These are phyloP conservation scores for Lodderomyces parapsilosis DNA, from an alignment of 1,139 yeast species.

Conservation along the genomic window DNA sequence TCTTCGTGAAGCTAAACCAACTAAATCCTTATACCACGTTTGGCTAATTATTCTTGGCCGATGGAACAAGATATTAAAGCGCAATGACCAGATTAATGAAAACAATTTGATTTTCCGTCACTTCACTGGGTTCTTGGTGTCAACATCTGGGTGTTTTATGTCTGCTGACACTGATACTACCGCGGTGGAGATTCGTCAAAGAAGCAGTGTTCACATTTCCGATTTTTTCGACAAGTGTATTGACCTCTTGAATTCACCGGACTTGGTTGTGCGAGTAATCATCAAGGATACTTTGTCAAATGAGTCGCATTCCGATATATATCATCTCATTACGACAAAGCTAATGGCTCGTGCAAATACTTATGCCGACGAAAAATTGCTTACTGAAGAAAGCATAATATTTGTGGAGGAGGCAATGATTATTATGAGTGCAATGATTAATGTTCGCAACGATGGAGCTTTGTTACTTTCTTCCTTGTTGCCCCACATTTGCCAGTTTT, in stretches of 20 bases:
- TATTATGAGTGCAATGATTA: constrained; percentile 38
- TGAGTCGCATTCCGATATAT: constrained; percentile 48
- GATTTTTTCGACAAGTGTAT: constrained; percentile 53
- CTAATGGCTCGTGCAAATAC: constrained; percentile 25
- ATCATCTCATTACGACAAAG: constrained; percentile 35
- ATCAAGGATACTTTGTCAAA: constrained; percentile 44
- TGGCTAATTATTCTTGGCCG: constrained; percentile 61
- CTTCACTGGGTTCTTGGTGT: constrained; percentile 60
- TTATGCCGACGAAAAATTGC: constrained; percentile 26
- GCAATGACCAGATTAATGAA: constrained; percentile 21
- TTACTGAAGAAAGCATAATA: constrained; percentile 32
- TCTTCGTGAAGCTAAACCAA: constrained; percentile 57
- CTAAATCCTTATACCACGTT: constrained; percentile 57
- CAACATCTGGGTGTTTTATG: constrained; percentile 56
- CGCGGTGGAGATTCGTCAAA: constrained; percentile 21
- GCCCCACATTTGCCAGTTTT: constrained; percentile 31
- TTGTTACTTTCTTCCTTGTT: constrained; percentile 34
- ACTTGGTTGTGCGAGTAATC: constrained; percentile 49
- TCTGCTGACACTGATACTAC: constrained; percentile 18
- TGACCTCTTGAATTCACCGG: constrained; percentile 46
- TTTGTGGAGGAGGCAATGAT: constrained; percentile 41
- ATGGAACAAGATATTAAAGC: constrained; percentile 44
- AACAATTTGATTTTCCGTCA: constrained; percentile 52
- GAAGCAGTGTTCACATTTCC: constrained; percentile 30
- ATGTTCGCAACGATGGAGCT: constrained; percentile 37